Evolutionary conservation across 2,329 filamentous ascomycete genomes (phyloP).

Genomic region (Fusarium anthophilum): DNA sequence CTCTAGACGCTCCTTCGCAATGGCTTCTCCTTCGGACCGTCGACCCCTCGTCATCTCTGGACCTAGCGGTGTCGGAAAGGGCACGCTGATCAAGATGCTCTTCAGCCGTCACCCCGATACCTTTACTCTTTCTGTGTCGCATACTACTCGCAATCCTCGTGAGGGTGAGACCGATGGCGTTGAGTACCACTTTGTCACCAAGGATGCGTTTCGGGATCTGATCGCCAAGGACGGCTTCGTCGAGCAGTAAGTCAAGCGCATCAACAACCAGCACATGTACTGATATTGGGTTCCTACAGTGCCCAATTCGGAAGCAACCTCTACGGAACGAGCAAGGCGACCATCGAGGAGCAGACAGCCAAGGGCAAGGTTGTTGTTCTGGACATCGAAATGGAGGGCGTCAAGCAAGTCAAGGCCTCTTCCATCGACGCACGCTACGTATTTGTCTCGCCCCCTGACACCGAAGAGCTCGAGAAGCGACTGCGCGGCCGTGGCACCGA

Average conservation of each 20-base stretch:
- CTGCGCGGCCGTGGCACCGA: conserved; percentile 81
- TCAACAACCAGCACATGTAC: not conserved
- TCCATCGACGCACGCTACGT: conserved; percentile 81
- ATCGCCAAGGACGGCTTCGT: conserved; percentile 78
- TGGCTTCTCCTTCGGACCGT: conserved; percentile 54
- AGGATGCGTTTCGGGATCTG: conserved; percentile 72
- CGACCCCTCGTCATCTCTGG: conserved; percentile 82
- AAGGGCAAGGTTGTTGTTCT: conserved; percentile 81
- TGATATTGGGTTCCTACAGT: conserved; percentile 33
- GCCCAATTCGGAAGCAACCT: conserved; percentile 86
- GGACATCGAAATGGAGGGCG: conserved; percentile 97
- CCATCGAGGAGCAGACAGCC: conserved; percentile 77
- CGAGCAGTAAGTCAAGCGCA: conserved; percentile 61
- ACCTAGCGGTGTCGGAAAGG: conserved; percentile 83
- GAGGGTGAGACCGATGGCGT: conserved; percentile 77
- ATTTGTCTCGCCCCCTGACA: conserved; percentile 83
- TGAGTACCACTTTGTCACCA: conserved; percentile 82
- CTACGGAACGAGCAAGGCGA: conserved; percentile 85
- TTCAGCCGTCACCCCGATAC: conserved; percentile 64
- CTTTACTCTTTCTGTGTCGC: conserved; percentile 68
- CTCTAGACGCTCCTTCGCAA: conserved; percentile 32
- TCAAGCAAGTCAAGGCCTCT: conserved; percentile 89
- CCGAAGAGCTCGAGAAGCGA: conserved; percentile 78
- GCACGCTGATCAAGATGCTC: conserved; percentile 78
- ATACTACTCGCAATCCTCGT: conserved; percentile 86